Evolutionary conservation across 768 basidiomycete species (phyloP).

Genomic region (Suillus variegatus): DNA sequence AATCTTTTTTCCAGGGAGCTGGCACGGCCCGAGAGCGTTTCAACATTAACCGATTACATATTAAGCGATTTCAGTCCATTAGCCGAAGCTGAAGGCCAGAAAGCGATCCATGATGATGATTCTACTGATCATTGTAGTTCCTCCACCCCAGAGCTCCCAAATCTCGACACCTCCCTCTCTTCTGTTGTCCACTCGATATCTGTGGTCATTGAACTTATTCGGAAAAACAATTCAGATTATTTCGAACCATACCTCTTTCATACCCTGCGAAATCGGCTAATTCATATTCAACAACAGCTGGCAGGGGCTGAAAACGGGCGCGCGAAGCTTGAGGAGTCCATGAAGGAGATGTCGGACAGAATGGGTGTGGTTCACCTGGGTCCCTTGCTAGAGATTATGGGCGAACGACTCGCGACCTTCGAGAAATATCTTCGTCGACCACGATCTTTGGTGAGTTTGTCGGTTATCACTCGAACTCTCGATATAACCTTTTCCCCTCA

Average conservation of each 20-base stretch:
- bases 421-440: constrained; percentile 72
- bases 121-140: constrained; percentile 14
- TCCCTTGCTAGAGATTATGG: constrained; percentile 72
- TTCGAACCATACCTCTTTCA: constrained; percentile 98
- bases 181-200: constrained; percentile 86
- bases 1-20: constrained; percentile 91
- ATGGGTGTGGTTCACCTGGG: constrained; percentile 93
- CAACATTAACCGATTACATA: constrained; percentile 74
- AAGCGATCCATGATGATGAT: constrained; percentile 17
- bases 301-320: constrained; percentile 57
- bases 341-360: constrained; percentile 79
- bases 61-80: constrained; percentile 56
- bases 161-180: constrained; percentile 62
- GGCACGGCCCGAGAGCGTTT: constrained; percentile 69
- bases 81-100: constrained; percentile 13
- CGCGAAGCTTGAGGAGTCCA: constrained; percentile 67
- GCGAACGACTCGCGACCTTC: constrained; percentile 65
- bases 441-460: constrained; percentile 66
- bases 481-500: constrained; percentile 31
- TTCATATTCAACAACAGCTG: constrained; percentile 79
- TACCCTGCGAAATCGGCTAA: constrained; percentile 86
- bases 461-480: constrained; percentile 9
- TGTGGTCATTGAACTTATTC: constrained; percentile 89
- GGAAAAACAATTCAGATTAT: constrained; percentile 98
- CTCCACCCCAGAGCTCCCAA: constrained; percentile 25